A percentile compares a stretch with the other conserved stretches of the same genome.
Evolutionary conservation across 2,329 filamentous ascomycete species (phyloP).

Genomic region (Colletotrichum ledebouriae): DNA sequence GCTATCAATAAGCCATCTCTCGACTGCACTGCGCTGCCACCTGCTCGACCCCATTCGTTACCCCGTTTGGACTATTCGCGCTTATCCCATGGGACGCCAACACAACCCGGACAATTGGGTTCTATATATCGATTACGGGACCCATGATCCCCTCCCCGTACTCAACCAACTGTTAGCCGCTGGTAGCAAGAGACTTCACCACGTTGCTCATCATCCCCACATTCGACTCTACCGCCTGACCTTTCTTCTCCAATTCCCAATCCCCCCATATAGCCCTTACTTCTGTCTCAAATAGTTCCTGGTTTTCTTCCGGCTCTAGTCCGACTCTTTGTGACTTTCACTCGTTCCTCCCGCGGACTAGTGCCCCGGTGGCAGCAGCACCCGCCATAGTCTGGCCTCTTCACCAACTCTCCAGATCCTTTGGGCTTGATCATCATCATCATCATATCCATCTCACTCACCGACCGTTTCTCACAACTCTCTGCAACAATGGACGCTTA

Average conservation of each 20-base stretch:
- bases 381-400: conserved; percentile 32
- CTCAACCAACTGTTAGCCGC: conserved; percentile 26
- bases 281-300: conserved; percentile 26
- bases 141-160: conserved; percentile 27
- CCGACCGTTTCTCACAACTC: neutral
- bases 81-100: conserved; percentile 25
- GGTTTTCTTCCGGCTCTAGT: conserved; percentile 3
- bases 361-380: conserved; percentile 8
- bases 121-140: conserved; percentile 16
- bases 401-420: conserved; percentile 5
- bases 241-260: conserved; percentile 9
- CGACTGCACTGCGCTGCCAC: conserved; percentile 4
- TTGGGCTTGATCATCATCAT: conserved; percentile 20
- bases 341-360: conserved; percentile 16
- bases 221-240: conserved; percentile 25
- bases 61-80: conserved; percentile 32
- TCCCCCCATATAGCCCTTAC: neutral
- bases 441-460: neutral
- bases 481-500: conserved; percentile 63
- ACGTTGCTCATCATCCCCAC: conserved; percentile 34
- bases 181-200: conserved; percentile 36
- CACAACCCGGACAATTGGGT: conserved; percentile 21
- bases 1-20: conserved; percentile 10
- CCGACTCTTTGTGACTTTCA: conserved; percentile 23
- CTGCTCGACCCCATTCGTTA: conserved; percentile 1